Percentiles rank a stretch among this genome's conserved stretches.
Conservation (phyloP, 2,329 filamentous ascomycete genomes). For the Sphaerulina vaccinii region DNA sequence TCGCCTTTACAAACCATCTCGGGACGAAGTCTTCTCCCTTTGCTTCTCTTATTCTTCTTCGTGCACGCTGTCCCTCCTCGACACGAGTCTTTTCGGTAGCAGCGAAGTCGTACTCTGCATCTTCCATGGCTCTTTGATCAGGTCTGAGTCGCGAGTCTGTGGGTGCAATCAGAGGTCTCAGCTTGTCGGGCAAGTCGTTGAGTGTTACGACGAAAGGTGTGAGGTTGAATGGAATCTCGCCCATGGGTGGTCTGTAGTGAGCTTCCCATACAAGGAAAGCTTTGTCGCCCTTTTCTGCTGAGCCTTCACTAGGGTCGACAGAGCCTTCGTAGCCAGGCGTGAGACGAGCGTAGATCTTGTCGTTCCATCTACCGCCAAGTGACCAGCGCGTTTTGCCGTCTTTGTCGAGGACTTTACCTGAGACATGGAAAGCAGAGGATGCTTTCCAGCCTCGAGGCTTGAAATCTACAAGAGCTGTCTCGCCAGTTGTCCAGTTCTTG, state of each 20-base stretch:
- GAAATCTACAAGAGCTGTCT: constrained; percentile 86
- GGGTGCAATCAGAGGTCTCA: constrained; percentile 75
- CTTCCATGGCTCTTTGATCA: constrained; percentile 97
- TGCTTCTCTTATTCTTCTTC: constrained; percentile 69
- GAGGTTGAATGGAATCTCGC: constrained; percentile 83
- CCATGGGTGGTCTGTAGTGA: constrained; percentile 69
- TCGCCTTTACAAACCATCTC: constrained; percentile 76
- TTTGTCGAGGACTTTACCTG: constrained; percentile 78
- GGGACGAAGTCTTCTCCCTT: constrained; percentile 78
- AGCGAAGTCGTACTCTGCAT: constrained; percentile 92
- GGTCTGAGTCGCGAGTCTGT: constrained; percentile 92
- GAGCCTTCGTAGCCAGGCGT: constrained; percentile 85
- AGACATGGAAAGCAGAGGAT: constrained; percentile 82
- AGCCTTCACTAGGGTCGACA: constrained; percentile 53
- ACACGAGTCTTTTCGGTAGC: constrained; percentile 91
- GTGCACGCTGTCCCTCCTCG: constrained; percentile 84
- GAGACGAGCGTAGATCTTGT: constrained; percentile 89
- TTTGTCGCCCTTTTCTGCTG: constrained; percentile 51
- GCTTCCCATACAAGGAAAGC: constrained; percentile 94
- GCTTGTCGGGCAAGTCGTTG: constrained; percentile 84
- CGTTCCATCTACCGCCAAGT: constrained; percentile 94
- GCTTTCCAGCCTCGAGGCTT: constrained; percentile 96
- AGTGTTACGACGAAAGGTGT: constrained; percentile 94
- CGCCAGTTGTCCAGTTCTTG: constrained; percentile 94
- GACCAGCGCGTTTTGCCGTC: constrained; percentile 81